Base-by-base conservation (phyloP, 768 basidiomycete genomes). In the Trametes cubensis region DNA sequence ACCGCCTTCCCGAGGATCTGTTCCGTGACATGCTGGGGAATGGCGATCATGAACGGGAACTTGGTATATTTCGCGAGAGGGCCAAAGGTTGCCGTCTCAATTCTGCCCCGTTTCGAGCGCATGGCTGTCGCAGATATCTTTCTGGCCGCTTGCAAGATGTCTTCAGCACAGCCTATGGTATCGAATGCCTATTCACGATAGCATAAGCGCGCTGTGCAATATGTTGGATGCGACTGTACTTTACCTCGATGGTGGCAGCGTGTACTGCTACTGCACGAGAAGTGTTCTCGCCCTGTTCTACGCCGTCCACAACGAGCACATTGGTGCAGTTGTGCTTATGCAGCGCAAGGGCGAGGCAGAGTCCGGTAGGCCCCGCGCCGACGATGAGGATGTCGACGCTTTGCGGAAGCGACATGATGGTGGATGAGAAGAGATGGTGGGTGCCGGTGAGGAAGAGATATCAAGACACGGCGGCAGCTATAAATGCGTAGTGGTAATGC, bases 171-270 rank as follows among this genome's bases (percentile, higher is more conserved):
- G 17, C 72, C 75, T n/a, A 84, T 73, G 20, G 70, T 72, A 38
- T 84, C 77, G 10, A 85, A 69, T 0, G 78, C 78, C 84, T 85
- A 23, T 20, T 17, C 23, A 11, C 23, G 14, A n/a, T 28, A 49
- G 25, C 6, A 20, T 23, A 4, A 28, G 48, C 23, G 48, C 17
- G 10, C 6, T 34, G 44, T 6, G 38, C 17, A 45, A 45, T 2
- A 10, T 4, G 8, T 13, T 15, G 2, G 30, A 48, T 34, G 11
- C 39, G n/a, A 51, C 11, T 28, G 58, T 20, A 20, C 44, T 70
- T 47, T 62, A 80, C 83, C 72, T 84, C 84, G 17, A 85, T 72
- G 11, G 84, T 84, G 34, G 81, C 78, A 38, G 84, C 79, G 63
- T 85, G 83, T 28, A 84, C 67, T 0, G 77, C 73, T 4, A 79